A percentile compares a stretch with the other conserved stretches of the same genome.
Conservation (phyloP, 2,329 filamentous ascomycete species). For the Ceratocystis cacaofunesta region DNA sequence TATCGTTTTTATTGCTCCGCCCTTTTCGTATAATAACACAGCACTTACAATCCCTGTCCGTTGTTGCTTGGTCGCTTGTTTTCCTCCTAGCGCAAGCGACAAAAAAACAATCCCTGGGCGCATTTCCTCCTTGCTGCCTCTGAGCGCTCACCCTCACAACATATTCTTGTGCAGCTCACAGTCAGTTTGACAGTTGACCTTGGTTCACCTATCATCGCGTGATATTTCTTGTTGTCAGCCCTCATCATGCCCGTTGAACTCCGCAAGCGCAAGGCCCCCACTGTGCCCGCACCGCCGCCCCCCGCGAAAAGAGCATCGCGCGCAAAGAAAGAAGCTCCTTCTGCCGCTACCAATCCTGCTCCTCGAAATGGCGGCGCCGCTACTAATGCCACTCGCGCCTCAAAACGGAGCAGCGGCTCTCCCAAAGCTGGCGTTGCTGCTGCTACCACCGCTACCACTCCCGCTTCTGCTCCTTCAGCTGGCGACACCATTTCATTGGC, state of each 20-base stretch:
- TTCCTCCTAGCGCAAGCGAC: conserved; percentile 15
- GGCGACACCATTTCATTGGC: conserved; percentile 43
- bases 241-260: conserved; percentile 40
- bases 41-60: not conserved
- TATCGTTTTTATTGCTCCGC: not conserved
- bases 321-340: conserved; percentile 24
- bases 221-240: conserved; percentile 6
- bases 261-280: conserved; percentile 46
- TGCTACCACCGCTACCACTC: not conserved
- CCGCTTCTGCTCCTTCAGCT: conserved; percentile 25
- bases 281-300: conserved; percentile 31
- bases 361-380: not conserved
- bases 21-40: not conserved
- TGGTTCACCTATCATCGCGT: not conserved
- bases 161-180: not conserved
- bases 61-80: conserved; percentile 14
- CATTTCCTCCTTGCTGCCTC: conserved; percentile 16
- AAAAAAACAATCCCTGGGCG: conserved; percentile 17
- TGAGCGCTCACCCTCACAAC: not conserved
- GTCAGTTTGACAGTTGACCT: not conserved
- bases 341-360: not conserved
- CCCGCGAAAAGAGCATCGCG: conserved; percentile 25
- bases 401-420: not conserved
- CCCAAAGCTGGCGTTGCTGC: not conserved
- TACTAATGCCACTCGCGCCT: not conserved